Evolutionary conservation across 257 asterid genomes (phyloP).

Genomic region (Petrea volubilis): DNA sequence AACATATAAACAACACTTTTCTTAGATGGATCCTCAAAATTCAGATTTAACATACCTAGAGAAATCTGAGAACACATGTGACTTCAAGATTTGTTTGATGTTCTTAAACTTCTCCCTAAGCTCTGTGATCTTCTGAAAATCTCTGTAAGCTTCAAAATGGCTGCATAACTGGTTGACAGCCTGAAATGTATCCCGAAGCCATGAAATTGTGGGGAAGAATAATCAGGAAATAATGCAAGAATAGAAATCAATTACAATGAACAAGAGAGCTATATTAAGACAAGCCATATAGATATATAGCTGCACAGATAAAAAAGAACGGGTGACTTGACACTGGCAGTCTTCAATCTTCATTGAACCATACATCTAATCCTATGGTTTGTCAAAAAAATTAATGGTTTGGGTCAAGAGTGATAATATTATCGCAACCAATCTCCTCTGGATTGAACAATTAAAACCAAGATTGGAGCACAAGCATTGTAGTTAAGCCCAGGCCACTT

Average conservation of each 20-base stretch:
- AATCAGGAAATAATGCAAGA: conserved; percentile 17
- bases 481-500: too few relatives aligned
- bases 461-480: too few relatives aligned
- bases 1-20: conserved; percentile 3
- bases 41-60: conserved; percentile 60
- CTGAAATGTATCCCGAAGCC: conserved; percentile 48
- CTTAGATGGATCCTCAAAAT: conserved; percentile 8
- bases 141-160: conserved; percentile 95
- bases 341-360: background rate
- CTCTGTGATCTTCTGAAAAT: conserved; percentile 90
- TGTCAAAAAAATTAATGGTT: background rate
- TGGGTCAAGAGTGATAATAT: background rate
- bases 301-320: background rate
- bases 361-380: too few relatives aligned
- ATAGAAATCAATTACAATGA: background rate
- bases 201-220: conserved; percentile 20
- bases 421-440: too few relatives aligned
- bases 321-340: background rate
- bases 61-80: conserved; percentile 93
- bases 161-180: conserved; percentile 97
- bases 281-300: background rate
- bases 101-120: conserved; percentile 92
- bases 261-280: background rate
- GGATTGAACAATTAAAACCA: too few relatives aligned
- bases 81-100: conserved; percentile 90